Conservation (phyloP, 2,329 filamentous ascomycete species). For the Aschersonia sp. region DNA sequence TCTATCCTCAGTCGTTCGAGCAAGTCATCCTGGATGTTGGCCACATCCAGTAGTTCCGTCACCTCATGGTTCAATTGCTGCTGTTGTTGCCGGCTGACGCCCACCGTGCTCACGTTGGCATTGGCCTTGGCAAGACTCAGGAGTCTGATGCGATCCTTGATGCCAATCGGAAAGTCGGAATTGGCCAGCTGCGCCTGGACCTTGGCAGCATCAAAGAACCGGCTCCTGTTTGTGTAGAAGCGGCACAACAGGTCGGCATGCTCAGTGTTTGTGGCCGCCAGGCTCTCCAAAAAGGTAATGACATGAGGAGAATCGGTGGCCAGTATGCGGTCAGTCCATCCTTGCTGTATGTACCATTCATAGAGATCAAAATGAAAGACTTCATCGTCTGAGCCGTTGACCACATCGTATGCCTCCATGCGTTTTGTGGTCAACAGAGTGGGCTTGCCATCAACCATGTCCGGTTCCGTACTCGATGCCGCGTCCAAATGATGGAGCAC, state of each 20-base stretch:
- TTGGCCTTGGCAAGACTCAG: constrained; percentile 86
- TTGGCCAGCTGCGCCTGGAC: constrained; percentile 76
- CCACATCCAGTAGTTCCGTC: constrained; percentile 75
- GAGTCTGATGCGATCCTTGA: constrained; percentile 78
- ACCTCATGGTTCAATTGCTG: constrained; percentile 79
- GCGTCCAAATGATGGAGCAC: constrained; percentile 66
- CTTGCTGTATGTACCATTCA: constrained; percentile 85
- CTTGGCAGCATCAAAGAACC: constrained; percentile 74
- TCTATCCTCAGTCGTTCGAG: constrained; percentile 66
- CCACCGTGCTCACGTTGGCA: constrained; percentile 67
- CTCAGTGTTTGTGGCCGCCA: constrained; percentile 54
- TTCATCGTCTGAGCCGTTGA: constrained; percentile 78
- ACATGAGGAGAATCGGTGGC: constrained; percentile 76
- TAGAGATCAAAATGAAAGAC: constrained; percentile 96
- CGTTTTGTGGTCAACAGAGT: constrained; percentile 66
- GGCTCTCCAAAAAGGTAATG: constrained; percentile 68
- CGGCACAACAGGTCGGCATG: constrained; percentile 87
- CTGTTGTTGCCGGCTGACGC: constrained; percentile 64
- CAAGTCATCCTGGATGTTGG: constrained; percentile 88
- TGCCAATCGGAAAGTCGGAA: constrained; percentile 64
- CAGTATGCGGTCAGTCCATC: constrained; percentile 74
- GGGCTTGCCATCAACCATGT: constrained; percentile 62
- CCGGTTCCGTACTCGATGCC: constrained; percentile 52
- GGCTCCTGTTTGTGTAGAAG: constrained; percentile 74
- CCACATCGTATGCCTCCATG: constrained; percentile 78